Evolutionary conservation across 2,329 filamentous ascomycete species (phyloP).

Genomic region (Paecilomyces sp.): DNA sequence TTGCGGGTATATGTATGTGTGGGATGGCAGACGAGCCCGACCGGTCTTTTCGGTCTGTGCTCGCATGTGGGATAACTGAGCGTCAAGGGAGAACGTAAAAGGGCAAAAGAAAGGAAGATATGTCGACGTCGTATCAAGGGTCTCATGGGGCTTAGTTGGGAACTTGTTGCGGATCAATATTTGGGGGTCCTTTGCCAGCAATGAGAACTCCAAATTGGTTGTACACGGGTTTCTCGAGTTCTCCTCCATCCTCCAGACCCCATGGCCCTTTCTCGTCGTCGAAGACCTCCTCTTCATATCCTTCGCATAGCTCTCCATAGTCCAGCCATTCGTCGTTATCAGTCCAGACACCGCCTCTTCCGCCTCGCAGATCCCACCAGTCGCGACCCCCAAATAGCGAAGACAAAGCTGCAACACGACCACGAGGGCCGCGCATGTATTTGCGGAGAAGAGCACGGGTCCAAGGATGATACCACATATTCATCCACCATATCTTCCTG

Average conservation of each 20-base stretch:
- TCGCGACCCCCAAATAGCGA: constrained; percentile 40
- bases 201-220: constrained; percentile 31
- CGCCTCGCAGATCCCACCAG: constrained; percentile 45
- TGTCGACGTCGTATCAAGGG: neutral
- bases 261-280: constrained; percentile 39
- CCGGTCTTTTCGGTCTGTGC: neutral
- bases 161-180: neutral
- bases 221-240: constrained; percentile 25
- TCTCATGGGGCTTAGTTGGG: neutral
- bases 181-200: constrained; percentile 19
- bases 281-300: constrained; percentile 40
- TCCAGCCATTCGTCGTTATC: constrained; percentile 42
- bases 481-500: constrained; percentile 33
- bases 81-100: no score
- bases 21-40: neutral
- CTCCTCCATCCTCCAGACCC: constrained; percentile 26
- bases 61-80: no score
- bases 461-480: constrained; percentile 44
- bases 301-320: constrained; percentile 42
- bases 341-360: constrained; percentile 49
- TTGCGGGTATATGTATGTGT: neutral
- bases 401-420: constrained; percentile 35
- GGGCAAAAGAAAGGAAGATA: neutral
- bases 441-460: constrained; percentile 44
- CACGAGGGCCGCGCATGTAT: constrained; percentile 39